These are phyloP conservation scores for Oidiodendron maius DNA, from an alignment of 495 filamentous ascomycete genomes.

Conservation along the genomic window DNA sequence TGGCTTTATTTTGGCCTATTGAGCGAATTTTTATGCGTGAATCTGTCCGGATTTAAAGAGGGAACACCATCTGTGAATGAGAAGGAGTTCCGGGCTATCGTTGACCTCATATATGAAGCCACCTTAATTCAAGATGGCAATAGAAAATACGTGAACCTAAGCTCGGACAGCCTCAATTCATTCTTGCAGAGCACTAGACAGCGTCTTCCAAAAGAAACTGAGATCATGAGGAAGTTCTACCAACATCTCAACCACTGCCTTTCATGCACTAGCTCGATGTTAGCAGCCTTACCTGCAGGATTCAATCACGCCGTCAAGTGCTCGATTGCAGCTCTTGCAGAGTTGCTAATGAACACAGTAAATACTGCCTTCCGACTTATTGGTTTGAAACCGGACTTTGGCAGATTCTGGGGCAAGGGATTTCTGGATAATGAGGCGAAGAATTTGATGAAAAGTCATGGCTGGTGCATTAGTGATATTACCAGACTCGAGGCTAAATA, in stretches of 20 bases:
- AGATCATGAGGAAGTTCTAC: background rate
- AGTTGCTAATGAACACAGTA: constrained; percentile 9
- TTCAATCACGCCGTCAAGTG: constrained; percentile 15
- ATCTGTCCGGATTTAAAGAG: background rate
- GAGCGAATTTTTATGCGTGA: constrained; percentile 7
- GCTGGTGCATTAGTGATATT: constrained; percentile 25
- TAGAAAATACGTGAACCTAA: background rate
- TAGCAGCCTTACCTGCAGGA: background rate
- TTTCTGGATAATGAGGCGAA: background rate
- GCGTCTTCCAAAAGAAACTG: background rate
- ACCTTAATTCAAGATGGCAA: constrained; percentile 5
- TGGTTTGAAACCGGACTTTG: background rate
- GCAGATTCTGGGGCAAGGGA: background rate
- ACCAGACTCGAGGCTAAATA: constrained; percentile 11
- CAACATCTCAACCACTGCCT: constrained; percentile 13
- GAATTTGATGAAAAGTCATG: constrained; percentile 7
- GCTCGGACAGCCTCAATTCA: background rate
- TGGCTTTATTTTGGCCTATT: constrained; percentile 16
- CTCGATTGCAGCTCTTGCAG: constrained; percentile 16
- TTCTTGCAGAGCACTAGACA: background rate
- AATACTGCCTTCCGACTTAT: background rate
- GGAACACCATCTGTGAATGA: background rate
- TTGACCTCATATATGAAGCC: constrained; percentile 6
- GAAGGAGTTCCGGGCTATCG: background rate
- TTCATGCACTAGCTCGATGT: background rate